phyloP scores from a whole-genome alignment of 305 asterid species.

The Solanum aculeatissimum region DNA sequence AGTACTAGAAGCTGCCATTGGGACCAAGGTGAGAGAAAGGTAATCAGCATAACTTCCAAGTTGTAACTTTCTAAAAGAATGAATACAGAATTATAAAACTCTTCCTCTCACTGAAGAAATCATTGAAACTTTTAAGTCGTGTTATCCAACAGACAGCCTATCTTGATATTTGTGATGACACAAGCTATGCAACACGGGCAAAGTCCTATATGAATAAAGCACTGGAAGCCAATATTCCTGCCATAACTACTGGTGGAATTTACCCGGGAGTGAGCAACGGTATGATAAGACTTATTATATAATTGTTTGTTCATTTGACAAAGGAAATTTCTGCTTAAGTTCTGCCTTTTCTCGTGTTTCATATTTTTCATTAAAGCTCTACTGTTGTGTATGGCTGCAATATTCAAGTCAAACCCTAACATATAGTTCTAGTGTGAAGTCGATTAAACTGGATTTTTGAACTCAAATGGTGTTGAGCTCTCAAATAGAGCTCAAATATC shows the following conservation, averaged over 20 bases:
- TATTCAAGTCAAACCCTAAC: background rate
- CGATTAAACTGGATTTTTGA: background rate
- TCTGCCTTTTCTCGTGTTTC: background rate
- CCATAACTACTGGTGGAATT: slow-evolving; percentile 89
- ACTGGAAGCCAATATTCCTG: slow-evolving; percentile 61
- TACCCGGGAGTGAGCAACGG: slow-evolving; percentile 99
- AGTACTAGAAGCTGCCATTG: slow-evolving; percentile 87
- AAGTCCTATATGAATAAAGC: slow-evolving; percentile 74
- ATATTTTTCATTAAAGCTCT: background rate
- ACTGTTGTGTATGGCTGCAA: background rate
- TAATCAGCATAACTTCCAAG: slow-evolving; percentile 24
- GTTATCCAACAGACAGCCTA: slow-evolving; percentile 62
- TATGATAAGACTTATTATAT: slow-evolving; percentile 32
- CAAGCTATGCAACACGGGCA: slow-evolving; percentile 60
- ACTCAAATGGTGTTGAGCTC: background rate
- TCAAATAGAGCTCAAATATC: background rate
- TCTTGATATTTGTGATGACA: slow-evolving; percentile 91
- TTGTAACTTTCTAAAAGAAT: background rate
- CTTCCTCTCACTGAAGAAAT: background rate
- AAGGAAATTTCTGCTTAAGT: background rate
- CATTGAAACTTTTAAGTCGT: background rate
- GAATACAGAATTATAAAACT: background rate
- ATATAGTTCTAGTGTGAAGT: background rate
- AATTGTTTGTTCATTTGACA: slow-evolving; percentile 5
- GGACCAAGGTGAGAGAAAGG: slow-evolving; percentile 91